Evolutionary conservation across 208 protist species (phyloP), one percentile per base, ranked within the genome.

Genomic region (Wallacemonas rigidus): DNA sequence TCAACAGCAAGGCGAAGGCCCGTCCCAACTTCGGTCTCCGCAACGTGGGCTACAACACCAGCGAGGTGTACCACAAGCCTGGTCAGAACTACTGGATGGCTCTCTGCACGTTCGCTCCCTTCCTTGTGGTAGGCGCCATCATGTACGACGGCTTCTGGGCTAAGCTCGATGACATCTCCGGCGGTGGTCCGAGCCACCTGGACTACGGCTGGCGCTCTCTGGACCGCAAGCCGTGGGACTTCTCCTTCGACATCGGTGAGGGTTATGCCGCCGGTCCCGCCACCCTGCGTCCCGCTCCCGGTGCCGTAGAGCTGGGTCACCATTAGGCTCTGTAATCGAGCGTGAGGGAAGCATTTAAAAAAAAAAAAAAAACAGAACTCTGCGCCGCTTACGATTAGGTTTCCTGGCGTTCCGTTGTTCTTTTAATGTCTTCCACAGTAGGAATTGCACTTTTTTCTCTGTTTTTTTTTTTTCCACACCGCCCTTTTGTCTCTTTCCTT

Each of bases 191-290:
- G 35, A 89, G 80, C 54, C 82, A 86, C 35, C 74, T 93, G 54
- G 88, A 95, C 69, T 93, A 93, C 60, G 88, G 87, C 57, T 92
- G 85, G 86, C 80, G 85, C 58, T 83, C 82, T 17, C 72, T 90
- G 63, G 88, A 90, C 70, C 76, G 85, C 50, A 90, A 95, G 81
- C 91, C 91, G 14, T 95, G 91, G 91, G 88, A 95, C 75, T 95
- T 95, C 77, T 79, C 85, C 47, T 95, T 95, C 69, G 88, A 92
- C 71, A 90, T 91, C 58, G 91, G 91, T 86, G 91, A 95, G 74
- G 91, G 91, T 8, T 95, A 91, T 71, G 90, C 85, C 41, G 90
- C 90, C 67, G 90, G 90, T 64, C 87, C 90, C 14, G 79, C 90
- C 36, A 83, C 83, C 15, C 68, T 76, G 35, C 88, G 90, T 56